Base-by-base conservation (phyloP, 345 rosid genomes). In the Lumnitzera racemosa region DNA sequence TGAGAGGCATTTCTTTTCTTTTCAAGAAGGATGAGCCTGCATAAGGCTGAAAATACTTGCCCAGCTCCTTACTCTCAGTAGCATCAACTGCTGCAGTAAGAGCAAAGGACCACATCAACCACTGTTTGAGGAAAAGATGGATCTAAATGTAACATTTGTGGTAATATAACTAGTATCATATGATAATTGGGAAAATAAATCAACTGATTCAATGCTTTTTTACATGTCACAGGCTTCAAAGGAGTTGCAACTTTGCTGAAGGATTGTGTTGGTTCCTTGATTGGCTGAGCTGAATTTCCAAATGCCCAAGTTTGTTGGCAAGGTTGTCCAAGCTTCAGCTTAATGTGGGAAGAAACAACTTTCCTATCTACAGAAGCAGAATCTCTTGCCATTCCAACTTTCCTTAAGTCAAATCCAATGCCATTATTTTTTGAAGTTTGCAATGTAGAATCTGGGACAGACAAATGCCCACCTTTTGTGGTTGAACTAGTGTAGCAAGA, bases 271-370 rank as follows among this genome's bases (percentile, higher is more conserved):
- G 74, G 64, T 57, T 66, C 66, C 15, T 47, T 5, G 36, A 65
- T 56, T 31, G 74, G 62, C 56, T 64, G 55, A 59, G 52, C 64
- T 55, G 62, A 68, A 58, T 58, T 70, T 69, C 78, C 76, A 46
- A 60, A 23, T 66, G 64, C 8, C 46, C 16, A 70, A 69, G 49
- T 66, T 15, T 67, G 75, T 53, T 82, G 75, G 71, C 64, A 68
- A 59, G 87, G 82, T 62, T 77, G 82, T 51, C 82, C 84, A 67
- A 77, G 82, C 75, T 73, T 77, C 68, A 82, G 62, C 76, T 79
- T 84, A 36, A 79, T 53, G 46, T 72, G 74, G 13, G 87, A 79
- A 47, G 79, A 61, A 59, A 70, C 47, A 46, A 59, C 61, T 70
- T 64, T 66, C 36, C 65, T 64, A 23, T 70, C 65, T 16, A 72